A percentile compares a stretch with the other conserved stretches of the same genome.
These are phyloP conservation scores for Xylaria sp. DNA, from an alignment of 2,329 filamentous ascomycete species.

Conservation along the genomic window DNA sequence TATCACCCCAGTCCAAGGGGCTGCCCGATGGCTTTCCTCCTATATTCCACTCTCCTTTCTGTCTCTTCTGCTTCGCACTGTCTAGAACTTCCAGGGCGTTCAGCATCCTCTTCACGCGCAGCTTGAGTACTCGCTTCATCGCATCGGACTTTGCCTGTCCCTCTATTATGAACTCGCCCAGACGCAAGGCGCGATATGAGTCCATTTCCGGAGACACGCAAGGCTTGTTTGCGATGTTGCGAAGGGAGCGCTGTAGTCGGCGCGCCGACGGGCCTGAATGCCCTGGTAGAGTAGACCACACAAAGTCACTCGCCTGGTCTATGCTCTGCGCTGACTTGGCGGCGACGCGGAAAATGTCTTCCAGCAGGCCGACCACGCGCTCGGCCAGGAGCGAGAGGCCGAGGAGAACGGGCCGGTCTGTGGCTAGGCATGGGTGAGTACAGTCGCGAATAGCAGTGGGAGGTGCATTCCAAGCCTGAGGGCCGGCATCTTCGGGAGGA, in stretches of 20 bases:
- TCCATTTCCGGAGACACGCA: slow-evolving; percentile 26
- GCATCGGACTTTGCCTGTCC: slow-evolving; percentile 25
- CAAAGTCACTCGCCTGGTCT: slow-evolving; percentile 18
- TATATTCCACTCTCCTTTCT: neutral
- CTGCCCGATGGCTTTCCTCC: slow-evolving; percentile 17
- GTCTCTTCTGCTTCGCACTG: neutral
- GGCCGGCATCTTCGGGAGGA: neutral
- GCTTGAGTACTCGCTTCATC: slow-evolving; percentile 8
- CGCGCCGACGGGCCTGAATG: slow-evolving; percentile 21
- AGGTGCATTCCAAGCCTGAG: neutral
- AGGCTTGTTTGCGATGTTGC: slow-evolving; percentile 21
- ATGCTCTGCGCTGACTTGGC: slow-evolving; percentile 29
- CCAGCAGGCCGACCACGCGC: slow-evolving; percentile 35
- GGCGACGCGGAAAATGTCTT: slow-evolving; percentile 19
- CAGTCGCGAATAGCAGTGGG: neutral
- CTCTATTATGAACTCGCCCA: slow-evolving; percentile 26
- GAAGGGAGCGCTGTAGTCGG: slow-evolving; percentile 36
- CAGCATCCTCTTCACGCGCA: slow-evolving; percentile 34
- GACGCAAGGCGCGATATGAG: slow-evolving; percentile 19
- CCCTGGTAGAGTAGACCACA: slow-evolving; percentile 14
- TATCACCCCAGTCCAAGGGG: slow-evolving; percentile 29
- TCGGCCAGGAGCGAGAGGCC: slow-evolving; percentile 35
- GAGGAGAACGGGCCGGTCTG: slow-evolving; percentile 34
- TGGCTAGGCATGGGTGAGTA: slow-evolving; percentile 16
- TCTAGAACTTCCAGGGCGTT: slow-evolving; percentile 21